A percentile compares a stretch with the other conserved stretches of the same genome.
These are phyloP conservation scores for Penicillium corylophilum DNA, from an alignment of 2,329 filamentous ascomycete species.

Conservation along the genomic window DNA sequence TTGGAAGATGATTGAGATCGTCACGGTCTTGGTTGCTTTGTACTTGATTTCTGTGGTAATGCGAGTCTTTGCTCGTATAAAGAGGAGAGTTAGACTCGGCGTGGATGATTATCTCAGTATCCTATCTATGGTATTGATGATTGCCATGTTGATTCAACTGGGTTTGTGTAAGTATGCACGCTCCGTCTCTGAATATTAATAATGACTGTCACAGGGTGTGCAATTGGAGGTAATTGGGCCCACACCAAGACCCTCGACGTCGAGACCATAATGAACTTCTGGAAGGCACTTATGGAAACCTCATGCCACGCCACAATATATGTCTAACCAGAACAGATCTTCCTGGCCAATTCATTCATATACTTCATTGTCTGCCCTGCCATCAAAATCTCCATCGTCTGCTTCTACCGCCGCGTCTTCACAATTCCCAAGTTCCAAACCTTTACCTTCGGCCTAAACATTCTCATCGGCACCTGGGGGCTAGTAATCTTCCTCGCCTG, in stretches of 20 bases:
- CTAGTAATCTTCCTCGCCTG: constrained; percentile 33
- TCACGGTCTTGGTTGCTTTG: constrained; percentile 31
- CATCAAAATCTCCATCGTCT: constrained; percentile 36
- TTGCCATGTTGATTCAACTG: constrained; percentile 33
- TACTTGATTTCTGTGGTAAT: constrained; percentile 26
- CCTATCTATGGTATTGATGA: constrained; percentile 24
- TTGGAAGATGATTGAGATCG: constrained; percentile 30
- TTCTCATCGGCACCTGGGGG: constrained; percentile 30
- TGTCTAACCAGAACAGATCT: constrained; percentile 25
- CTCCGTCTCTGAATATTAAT: background rate
- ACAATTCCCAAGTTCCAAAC: constrained; percentile 29
- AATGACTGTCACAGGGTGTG: constrained; percentile 29
- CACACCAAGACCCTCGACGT: constrained; percentile 21
- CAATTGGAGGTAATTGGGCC: constrained; percentile 32
- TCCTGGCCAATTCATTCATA: constrained; percentile 36
- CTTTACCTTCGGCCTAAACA: constrained; percentile 27
- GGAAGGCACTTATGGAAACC: constrained; percentile 28
- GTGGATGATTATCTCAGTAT: constrained; percentile 35
- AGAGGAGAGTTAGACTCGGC: constrained; percentile 29
- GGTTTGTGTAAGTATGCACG: constrained; percentile 25
- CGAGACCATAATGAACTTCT: constrained; percentile 29
- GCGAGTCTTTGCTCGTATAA: constrained; percentile 28
- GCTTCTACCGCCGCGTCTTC: constrained; percentile 38
- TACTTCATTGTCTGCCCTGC: constrained; percentile 34
- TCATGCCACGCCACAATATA: background rate